Evolutionary conservation across 768 basidiomycete species (phyloP).

Genomic region (Mycena belliarum): DNA sequence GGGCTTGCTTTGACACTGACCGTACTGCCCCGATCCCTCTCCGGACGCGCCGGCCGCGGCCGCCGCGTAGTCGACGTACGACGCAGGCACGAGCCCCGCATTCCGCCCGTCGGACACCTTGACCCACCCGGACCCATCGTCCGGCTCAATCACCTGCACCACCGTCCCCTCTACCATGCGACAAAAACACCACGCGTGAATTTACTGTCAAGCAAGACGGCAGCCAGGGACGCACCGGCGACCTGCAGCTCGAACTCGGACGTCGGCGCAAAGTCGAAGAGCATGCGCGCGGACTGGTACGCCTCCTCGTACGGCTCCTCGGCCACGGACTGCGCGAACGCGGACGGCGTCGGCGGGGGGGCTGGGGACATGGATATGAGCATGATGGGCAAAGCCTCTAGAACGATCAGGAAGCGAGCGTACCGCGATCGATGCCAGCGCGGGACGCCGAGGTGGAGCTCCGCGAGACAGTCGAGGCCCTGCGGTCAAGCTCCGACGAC

Average conservation of each 20-base stretch:
- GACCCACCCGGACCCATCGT: constrained; percentile 87
- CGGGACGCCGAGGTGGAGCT: constrained; percentile 26
- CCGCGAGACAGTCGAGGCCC: constrained; percentile 28
- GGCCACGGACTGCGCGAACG: constrained; percentile 48
- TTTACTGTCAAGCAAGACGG: constrained; percentile 5
- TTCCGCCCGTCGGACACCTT: constrained; percentile 61
- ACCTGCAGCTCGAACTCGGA: constrained; percentile 78
- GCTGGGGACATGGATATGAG: neutral
- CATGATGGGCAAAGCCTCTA: neutral
- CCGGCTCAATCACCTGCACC: constrained; percentile 73
- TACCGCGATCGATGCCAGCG: constrained; percentile 14
- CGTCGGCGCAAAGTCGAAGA: constrained; percentile 75
- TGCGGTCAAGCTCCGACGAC: constrained; percentile 31
- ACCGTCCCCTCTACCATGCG: constrained; percentile 56
- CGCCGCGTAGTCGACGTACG: constrained; percentile 49
- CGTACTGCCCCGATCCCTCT: constrained; percentile 47
- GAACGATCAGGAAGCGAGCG: neutral
- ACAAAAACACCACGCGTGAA: constrained; percentile 18
- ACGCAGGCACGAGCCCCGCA: constrained; percentile 82
- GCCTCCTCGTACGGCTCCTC: constrained; percentile 44
- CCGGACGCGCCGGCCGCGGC: constrained; percentile 20
- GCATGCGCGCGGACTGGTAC: constrained; percentile 56
- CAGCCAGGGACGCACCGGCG: constrained; percentile 44
- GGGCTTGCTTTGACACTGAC: constrained; percentile 37
- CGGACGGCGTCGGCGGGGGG: constrained; percentile 51